phyloP scores from a whole-genome alignment of 139 green algal species.

The Tetradesmus lagerheimii region DNA sequence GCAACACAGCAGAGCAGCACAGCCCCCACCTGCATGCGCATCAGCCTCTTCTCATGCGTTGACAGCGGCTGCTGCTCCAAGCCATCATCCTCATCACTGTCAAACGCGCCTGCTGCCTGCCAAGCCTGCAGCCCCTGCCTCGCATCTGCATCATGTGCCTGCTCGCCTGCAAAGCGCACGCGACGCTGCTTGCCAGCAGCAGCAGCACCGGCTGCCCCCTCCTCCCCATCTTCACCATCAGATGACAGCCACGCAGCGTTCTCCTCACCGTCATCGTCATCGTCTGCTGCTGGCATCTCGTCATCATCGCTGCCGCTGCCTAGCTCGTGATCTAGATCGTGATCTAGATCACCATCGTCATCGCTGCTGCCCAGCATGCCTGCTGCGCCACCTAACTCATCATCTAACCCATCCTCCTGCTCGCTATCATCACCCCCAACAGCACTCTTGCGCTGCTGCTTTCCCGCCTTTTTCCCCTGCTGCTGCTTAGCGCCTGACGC shows the following conservation, averaged over 20 bases:
- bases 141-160: not conserved
- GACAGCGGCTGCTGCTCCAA: constrained; percentile 62
- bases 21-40: constrained; percentile 68
- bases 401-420: not conserved
- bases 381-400: not conserved
- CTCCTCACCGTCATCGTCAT: not conserved
- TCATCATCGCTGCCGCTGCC: not conserved
- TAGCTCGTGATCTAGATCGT: not conserved
- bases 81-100: constrained; percentile 41
- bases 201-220: not conserved
- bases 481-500: not conserved
- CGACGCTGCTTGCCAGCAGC: not conserved
- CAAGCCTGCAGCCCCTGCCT: not conserved
- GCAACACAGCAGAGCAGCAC: not conserved
- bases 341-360: not conserved
- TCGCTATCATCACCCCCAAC: constrained; percentile 18
- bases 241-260: not conserved
- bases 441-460: not conserved
- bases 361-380: not conserved
- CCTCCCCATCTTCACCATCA: not conserved
- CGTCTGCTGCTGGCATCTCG: not conserved
- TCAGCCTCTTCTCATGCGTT: constrained; percentile 74
- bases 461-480: not conserved
- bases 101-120: not conserved
- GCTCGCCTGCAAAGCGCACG: not conserved